Percentiles rank a stretch among this genome's conserved stretches.
These are phyloP conservation scores for Podaxis sp. DNA, from an alignment of 768 basidiomycete species.

Conservation along the genomic window DNA sequence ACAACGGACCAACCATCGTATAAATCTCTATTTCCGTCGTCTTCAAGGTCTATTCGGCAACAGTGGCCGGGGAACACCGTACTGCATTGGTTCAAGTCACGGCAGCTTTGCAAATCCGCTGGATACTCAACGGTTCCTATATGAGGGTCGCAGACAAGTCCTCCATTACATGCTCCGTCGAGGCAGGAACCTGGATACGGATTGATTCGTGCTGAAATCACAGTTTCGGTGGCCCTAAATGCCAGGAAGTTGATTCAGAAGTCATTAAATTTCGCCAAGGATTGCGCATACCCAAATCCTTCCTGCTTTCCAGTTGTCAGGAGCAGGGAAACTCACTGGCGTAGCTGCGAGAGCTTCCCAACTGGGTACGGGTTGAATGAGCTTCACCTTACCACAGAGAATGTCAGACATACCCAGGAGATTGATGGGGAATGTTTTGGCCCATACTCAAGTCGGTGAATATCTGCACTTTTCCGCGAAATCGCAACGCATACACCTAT, in stretches of 20 bases:
- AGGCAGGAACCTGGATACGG: not conserved
- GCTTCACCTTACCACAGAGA: too few relatives aligned
- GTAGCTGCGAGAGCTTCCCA: conserved; percentile 36
- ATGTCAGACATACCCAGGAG: too few relatives aligned
- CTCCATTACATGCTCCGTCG: conserved; percentile 45
- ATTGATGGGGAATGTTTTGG: too few relatives aligned
- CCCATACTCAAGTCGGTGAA: too few relatives aligned
- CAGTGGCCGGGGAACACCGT: conserved; percentile 59
- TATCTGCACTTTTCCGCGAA: too few relatives aligned
- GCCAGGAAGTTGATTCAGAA: not conserved
- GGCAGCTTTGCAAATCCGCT: too few relatives aligned
- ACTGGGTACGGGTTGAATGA: conserved; percentile 14
- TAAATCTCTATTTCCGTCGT: conserved; percentile 36
- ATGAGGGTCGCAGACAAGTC: conserved; percentile 43
- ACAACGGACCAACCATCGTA: conserved; percentile 45
- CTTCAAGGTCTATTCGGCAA: conserved; percentile 63
- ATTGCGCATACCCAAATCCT: conserved; percentile 46
- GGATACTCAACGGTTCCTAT: conserved; percentile 38
- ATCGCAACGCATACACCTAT: too few relatives aligned
- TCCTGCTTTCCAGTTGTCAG: conserved; percentile 60
- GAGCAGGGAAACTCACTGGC: conserved; percentile 44
- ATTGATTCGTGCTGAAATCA: conserved; percentile 40
- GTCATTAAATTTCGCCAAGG: conserved; percentile 38
- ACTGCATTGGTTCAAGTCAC: not conserved
- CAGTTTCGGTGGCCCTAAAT: conserved; percentile 38